Percentiles rank a stretch among this genome's conserved stretches.
These are phyloP conservation scores for Fraxinus americana DNA, from an alignment of 257 asterid species.

Conservation along the genomic window DNA sequence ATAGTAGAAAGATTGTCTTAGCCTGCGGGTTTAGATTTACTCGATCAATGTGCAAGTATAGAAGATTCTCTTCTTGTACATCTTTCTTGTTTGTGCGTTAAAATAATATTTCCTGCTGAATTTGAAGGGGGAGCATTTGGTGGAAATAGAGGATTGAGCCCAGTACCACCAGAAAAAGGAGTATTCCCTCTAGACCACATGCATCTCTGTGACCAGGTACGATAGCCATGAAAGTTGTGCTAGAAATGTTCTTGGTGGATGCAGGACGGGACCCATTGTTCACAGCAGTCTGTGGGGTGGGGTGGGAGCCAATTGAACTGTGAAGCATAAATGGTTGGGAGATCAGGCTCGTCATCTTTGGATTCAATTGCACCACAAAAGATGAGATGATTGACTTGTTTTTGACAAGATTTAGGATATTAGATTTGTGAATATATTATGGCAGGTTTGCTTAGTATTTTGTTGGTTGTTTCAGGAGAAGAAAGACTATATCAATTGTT, in stretches of 20 bases:
- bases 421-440: neutral
- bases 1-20: slow-evolving; percentile 8
- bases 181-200: slow-evolving; percentile 92
- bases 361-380: no score
- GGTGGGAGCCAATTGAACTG: no score
- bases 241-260: neutral
- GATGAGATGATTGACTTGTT: no score
- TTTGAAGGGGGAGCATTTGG: slow-evolving; percentile 90
- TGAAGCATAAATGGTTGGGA: no score
- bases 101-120: slow-evolving; percentile 14
- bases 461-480: slow-evolving; percentile 65
- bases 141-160: slow-evolving; percentile 93
- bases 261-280: no score
- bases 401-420: no score
- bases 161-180: slow-evolving; percentile 95
- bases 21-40: neutral
- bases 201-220: slow-evolving; percentile 89
- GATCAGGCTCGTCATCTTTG: neutral
- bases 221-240: neutral
- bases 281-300: no score
- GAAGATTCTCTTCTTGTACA: neutral
- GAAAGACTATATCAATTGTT: slow-evolving; percentile 80
- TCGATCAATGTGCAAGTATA: neutral
- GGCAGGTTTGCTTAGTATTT: slow-evolving; percentile 3
- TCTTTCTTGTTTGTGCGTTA: slow-evolving; percentile 5